Conservation (phyloP, 768 basidiomycete species). For the Termitomyces bulborhizus region DNA sequence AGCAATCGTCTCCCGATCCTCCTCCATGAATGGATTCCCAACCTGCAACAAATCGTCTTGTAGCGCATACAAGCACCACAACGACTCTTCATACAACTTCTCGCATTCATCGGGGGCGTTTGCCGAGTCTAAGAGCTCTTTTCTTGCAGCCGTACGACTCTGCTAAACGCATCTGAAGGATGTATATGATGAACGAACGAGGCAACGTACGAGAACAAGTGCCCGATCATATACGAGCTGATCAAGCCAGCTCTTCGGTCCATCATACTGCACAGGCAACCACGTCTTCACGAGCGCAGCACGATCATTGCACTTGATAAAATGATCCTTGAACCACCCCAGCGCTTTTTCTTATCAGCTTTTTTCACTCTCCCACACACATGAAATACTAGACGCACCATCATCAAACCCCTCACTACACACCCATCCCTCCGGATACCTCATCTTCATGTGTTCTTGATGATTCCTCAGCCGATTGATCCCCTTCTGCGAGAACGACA, state of each 20-base stretch:
- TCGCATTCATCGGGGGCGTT: conserved; percentile 79
- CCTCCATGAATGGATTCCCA: conserved; percentile 80
- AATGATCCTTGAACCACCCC: conserved; percentile 89
- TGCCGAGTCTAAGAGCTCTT: conserved; percentile 81
- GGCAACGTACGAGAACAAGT: conserved; percentile 62
- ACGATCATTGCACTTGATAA: conserved; percentile 91
- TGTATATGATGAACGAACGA: neutral
- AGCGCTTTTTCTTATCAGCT: conserved; percentile 33
- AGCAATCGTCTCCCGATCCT: conserved; percentile 72
- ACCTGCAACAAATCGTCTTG: conserved; percentile 83
- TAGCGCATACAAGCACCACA: conserved; percentile 91
- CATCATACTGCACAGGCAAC: conserved; percentile 77
- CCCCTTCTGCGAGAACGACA: conserved; percentile 91
- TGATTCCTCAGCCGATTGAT: conserved; percentile 76
- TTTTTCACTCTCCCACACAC: too few species aligned
- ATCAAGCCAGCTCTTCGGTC: conserved; percentile 80
- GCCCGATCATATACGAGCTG: conserved; percentile 93
- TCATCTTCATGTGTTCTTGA: conserved; percentile 80
- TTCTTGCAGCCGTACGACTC: conserved; percentile 90
- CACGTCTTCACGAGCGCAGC: conserved; percentile 85
- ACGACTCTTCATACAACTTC: conserved; percentile 88
- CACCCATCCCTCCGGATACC: conserved; percentile 67
- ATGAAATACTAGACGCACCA: conserved; percentile 33
- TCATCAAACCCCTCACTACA: conserved; percentile 68
- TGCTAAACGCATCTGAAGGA: conserved; percentile 22